Conservation (phyloP, 2,329 filamentous ascomycete species). For the Fusarium pilosicola region DNA sequence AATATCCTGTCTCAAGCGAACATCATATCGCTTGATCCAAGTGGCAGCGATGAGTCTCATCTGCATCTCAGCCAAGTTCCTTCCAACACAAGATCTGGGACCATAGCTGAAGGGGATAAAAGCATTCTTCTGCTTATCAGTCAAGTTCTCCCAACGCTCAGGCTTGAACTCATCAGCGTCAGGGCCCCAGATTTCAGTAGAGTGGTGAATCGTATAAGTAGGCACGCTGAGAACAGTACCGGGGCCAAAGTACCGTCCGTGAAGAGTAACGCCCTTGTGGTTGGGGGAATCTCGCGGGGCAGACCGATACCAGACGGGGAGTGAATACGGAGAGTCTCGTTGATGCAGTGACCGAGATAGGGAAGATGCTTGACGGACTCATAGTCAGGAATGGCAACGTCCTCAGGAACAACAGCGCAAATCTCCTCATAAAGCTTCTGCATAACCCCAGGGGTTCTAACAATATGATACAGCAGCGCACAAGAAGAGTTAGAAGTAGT, state of each 20-base stretch:
- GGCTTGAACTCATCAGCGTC: constrained; percentile 80
- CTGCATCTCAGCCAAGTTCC: constrained; percentile 91
- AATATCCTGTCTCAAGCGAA: constrained; percentile 62
- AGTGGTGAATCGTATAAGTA: constrained; percentile 84
- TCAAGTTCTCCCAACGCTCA: constrained; percentile 75
- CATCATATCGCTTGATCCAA: constrained; percentile 64
- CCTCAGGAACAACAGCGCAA: constrained; percentile 71
- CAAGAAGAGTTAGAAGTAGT: constrained; percentile 85
- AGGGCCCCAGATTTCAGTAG: constrained; percentile 75
- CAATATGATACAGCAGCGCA: constrained; percentile 81
- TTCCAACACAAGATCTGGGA: constrained; percentile 76
- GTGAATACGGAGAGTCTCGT: constrained; percentile 87
- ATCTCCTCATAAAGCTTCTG: constrained; percentile 78
- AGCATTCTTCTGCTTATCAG: constrained; percentile 73
- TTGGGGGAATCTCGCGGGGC: constrained; percentile 76
- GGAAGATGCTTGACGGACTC: constrained; percentile 78
- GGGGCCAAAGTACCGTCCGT: constrained; percentile 76
- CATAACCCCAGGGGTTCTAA: constrained; percentile 75
- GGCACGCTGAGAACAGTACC: constrained; percentile 85
- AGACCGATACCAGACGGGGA: constrained; percentile 87
- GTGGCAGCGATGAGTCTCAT: constrained; percentile 80
- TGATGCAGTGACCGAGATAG: constrained; percentile 80
- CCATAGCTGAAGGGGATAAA: constrained; percentile 82
- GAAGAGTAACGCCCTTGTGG: constrained; percentile 71
- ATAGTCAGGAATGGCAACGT: constrained; percentile 73